phyloP scores from a whole-genome alignment of 805 yeast genomes.

The Zygosaccharomyces kombuchaensis region DNA sequence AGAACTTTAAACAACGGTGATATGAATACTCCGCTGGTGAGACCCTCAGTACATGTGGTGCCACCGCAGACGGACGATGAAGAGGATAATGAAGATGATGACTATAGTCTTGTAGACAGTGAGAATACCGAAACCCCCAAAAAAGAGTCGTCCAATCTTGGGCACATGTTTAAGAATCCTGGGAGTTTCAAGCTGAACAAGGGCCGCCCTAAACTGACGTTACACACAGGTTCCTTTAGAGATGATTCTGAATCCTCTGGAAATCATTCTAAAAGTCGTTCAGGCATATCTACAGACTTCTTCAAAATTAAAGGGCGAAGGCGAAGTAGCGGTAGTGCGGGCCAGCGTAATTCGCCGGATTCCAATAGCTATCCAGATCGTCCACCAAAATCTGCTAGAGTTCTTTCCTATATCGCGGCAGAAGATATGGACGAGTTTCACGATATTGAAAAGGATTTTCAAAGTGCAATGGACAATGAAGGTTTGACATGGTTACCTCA shows the following conservation, averaged over 20 bases:
- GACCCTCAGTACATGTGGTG: slow-evolving; percentile 20
- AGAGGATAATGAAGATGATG: slow-evolving; percentile 1
- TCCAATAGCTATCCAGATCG: slow-evolving; percentile 12
- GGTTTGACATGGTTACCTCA: slow-evolving; percentile 33
- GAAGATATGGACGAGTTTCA: slow-evolving; percentile 34
- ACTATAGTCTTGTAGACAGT: not conserved
- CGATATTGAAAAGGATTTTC: slow-evolving; percentile 31
- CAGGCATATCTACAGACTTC: slow-evolving; percentile 6
- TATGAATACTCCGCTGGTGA: slow-evolving; percentile 9
- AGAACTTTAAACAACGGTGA: not conserved
- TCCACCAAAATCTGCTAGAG: slow-evolving; percentile 27
- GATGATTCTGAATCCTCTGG: slow-evolving; percentile 1
- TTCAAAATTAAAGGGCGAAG: slow-evolving; percentile 10
- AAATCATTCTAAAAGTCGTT: not conserved
- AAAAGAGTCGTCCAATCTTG: slow-evolving; percentile 13
- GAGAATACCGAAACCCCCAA: not conserved
- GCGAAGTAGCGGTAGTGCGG: slow-evolving; percentile 10
- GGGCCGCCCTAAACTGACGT: slow-evolving; percentile 16
- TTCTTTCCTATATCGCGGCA: slow-evolving; percentile 28
- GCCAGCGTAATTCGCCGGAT: slow-evolving; percentile 6
- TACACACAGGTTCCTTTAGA: slow-evolving; percentile 11
- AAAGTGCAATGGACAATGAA: slow-evolving; percentile 23
- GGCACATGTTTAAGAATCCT: slow-evolving; percentile 14
- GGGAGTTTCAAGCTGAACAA: slow-evolving; percentile 2
- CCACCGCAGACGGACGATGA: slow-evolving; percentile 16